Evolutionary conservation across 352 stramenopile species (phyloP).

Genomic region (Stramenopiles sp.): DNA sequence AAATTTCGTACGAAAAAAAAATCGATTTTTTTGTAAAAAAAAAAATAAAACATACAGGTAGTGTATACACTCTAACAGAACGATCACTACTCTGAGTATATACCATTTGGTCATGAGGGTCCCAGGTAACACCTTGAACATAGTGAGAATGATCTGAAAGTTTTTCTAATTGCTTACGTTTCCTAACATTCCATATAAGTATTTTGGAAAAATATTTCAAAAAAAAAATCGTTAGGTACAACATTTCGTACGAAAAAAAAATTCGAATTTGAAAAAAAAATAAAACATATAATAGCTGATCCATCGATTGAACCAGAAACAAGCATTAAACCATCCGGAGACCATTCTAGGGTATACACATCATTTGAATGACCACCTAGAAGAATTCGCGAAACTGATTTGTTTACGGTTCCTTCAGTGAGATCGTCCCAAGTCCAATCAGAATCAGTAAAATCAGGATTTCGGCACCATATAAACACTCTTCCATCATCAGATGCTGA

Average conservation of each 20-base stretch:
- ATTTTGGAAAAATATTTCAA: too few species aligned
- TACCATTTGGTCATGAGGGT: conserved; percentile 64
- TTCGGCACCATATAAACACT: conserved; percentile 6
- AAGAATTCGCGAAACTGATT: neutral
- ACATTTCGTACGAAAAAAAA: too few species aligned
- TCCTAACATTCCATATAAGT: conserved; percentile 2
- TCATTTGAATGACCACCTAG: conserved; percentile 4
- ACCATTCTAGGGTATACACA: conserved; percentile 1
- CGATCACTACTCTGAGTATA: conserved; percentile 66
- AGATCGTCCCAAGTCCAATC: neutral
- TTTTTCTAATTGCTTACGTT: conserved; percentile 4
- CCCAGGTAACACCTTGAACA: conserved; percentile 71
- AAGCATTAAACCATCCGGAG: conserved; percentile 5
- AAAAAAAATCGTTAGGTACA: too few species aligned
- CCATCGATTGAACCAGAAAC: neutral
- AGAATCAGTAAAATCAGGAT: too few species aligned
- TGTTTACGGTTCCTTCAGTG: neutral
- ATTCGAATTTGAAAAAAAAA: too few species aligned
- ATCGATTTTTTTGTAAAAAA: too few species aligned
- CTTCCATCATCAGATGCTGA: conserved; percentile 2
- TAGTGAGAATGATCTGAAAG: conserved; percentile 20
- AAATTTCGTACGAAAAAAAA: too few species aligned
- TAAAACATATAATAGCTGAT: too few species aligned
- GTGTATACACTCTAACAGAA: conserved; percentile 23
- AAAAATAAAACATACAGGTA: too few species aligned